Conservation (phyloP, 2,329 filamentous ascomycete genomes). For the Pestalotiopsis fici region DNA sequence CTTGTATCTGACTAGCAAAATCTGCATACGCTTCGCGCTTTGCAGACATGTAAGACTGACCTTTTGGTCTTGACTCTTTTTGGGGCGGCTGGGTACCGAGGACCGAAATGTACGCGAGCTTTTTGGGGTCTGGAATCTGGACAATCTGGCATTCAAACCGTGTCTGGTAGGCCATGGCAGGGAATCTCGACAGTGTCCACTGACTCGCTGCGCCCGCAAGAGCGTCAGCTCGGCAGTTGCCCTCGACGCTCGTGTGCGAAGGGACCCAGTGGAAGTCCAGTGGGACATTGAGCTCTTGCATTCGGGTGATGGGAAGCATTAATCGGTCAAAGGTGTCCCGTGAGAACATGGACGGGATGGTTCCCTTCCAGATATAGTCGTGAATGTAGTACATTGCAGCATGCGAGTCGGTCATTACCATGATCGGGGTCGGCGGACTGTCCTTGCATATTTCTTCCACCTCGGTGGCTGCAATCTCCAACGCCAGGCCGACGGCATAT, state of each 20-base stretch:
- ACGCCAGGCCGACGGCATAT: background rate
- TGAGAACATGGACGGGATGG: background rate
- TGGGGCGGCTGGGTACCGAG: background rate
- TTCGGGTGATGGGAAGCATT: background rate
- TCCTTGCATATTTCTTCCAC: background rate
- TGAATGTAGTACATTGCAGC: background rate
- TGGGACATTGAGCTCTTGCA: background rate
- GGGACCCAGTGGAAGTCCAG: background rate
- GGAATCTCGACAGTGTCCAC: background rate
- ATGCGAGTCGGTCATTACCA: background rate
- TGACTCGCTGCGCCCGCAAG: background rate
- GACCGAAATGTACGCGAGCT: background rate
- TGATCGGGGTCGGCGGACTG: background rate
- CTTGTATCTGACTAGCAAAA: background rate
- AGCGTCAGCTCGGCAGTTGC: background rate
- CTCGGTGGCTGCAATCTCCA: background rate
- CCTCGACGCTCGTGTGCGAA: background rate
- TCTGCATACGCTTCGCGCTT: background rate
- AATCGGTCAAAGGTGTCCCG: background rate
- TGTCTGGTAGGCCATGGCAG: background rate
- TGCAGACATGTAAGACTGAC: background rate
- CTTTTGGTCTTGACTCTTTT: background rate
- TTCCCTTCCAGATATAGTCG: background rate
- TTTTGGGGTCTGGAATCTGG: background rate
- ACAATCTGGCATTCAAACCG: background rate